These are phyloP conservation scores for Lachnellula suecica DNA, from an alignment of 2,329 filamentous ascomycete genomes.

Conservation along the genomic window DNA sequence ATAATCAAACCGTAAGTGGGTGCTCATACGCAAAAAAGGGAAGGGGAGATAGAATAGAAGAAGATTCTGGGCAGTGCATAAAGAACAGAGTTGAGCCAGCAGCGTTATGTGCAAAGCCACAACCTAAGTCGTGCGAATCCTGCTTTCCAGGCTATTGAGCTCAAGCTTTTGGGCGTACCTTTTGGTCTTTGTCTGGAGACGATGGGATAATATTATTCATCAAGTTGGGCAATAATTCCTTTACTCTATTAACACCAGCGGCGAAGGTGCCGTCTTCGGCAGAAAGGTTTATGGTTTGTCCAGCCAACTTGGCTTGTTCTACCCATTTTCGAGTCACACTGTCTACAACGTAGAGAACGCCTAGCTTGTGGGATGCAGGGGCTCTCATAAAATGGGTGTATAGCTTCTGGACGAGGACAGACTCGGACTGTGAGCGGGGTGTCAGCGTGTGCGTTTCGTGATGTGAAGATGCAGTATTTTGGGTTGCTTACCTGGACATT, in stretches of 20 bases:
- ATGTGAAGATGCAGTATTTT: not conserved
- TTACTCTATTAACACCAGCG: conserved; percentile 94
- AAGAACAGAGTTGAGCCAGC: too few relatives aligned
- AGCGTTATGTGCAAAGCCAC: conserved; percentile 21
- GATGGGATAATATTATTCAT: conserved; percentile 93
- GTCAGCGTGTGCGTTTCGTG: conserved; percentile 12
- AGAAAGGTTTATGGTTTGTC: conserved; percentile 76
- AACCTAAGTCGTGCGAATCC: conserved; percentile 22
- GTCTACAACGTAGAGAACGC: conserved; percentile 99
- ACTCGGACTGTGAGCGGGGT: conserved; percentile 72
- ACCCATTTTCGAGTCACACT: conserved; percentile 99
- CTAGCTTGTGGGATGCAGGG: conserved; percentile 92
- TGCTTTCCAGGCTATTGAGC: conserved; percentile 18
- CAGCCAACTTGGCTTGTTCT: conserved; percentile 85
- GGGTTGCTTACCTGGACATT: conserved; percentile 84
- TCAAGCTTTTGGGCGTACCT: conserved; percentile 66
- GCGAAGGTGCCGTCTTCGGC: conserved; percentile 91
- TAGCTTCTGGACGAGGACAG: conserved; percentile 91
- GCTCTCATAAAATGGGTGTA: conserved; percentile 97
- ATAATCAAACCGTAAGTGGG: conserved; percentile 48
- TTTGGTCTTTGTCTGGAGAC: conserved; percentile 83
- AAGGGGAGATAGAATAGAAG: conserved; percentile 5
- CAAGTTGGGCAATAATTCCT: conserved; percentile 86
- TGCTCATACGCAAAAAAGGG: conserved; percentile 21
- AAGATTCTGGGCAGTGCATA: too few relatives aligned